phyloP scores from a whole-genome alignment of 1,284 basidiomycete species.

The Microbotryum saponariae region DNA sequence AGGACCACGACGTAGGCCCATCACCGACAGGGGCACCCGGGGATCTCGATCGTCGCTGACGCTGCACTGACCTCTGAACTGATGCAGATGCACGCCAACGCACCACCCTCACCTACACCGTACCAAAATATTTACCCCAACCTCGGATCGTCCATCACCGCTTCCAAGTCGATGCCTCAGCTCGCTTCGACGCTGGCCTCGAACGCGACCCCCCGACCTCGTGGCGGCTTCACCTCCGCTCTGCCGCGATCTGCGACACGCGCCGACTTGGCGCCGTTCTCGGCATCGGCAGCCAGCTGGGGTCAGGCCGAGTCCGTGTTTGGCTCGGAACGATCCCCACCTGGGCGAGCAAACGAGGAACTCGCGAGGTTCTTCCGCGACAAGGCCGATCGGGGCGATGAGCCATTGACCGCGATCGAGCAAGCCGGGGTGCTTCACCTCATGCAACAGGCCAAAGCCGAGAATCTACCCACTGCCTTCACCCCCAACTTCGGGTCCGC shows the following conservation, averaged over 20 bases:
- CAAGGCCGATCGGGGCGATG: conserved; percentile 20
- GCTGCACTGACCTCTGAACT: not conserved
- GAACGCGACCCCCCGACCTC: too few species aligned
- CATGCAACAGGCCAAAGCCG: conserved; percentile 23
- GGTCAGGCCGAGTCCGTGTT: not conserved
- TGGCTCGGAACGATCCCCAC: not conserved
- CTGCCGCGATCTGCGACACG: not conserved
- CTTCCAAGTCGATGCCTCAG: conserved; percentile 19
- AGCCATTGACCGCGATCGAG: conserved; percentile 18
- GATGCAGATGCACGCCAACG: not conserved
- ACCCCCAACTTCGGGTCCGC: conserved; percentile 21
- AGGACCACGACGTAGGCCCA: not conserved
- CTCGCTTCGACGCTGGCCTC: conserved; percentile 4
- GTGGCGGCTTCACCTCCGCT: not conserved
- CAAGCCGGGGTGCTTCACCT: conserved; percentile 26
- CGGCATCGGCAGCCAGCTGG: not conserved
- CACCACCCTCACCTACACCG: not conserved
- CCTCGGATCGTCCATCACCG: conserved; percentile 1
- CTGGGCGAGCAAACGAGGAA: conserved; percentile 16
- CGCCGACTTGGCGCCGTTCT: not conserved
- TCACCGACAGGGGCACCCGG: not conserved
- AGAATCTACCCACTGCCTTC: conserved; percentile 25
- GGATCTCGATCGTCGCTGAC: not conserved
- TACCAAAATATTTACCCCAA: not conserved
- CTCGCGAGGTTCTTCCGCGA: conserved; percentile 24